phyloP scores from a whole-genome alignment of 306 rosid genomes.

The Gastrolobium bilobum region DNA sequence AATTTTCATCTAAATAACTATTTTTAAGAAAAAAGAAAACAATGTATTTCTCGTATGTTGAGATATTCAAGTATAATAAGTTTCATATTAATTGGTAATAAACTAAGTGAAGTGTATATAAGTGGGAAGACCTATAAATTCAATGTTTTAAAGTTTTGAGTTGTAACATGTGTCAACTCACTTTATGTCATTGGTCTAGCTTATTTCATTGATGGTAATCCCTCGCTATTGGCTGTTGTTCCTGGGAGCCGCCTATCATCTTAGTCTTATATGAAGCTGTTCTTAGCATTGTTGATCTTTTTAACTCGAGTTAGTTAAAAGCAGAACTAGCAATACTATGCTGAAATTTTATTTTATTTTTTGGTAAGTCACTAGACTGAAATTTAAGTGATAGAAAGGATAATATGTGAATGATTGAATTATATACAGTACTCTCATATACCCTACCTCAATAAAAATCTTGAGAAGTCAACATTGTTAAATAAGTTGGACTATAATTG shows the following conservation, averaged over 20 bases:
- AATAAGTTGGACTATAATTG: not conserved
- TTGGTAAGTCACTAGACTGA: not conserved
- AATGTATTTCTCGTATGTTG: too few species aligned
- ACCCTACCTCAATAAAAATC: not conserved
- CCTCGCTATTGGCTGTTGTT: too few species aligned
- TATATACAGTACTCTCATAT: not conserved
- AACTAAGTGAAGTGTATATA: too few species aligned
- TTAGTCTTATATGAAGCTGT: not conserved
- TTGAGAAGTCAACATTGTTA: constrained; percentile 1
- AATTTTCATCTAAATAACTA: not conserved
- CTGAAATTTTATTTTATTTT: not conserved
- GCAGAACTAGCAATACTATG: not conserved
- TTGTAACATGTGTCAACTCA: too few species aligned
- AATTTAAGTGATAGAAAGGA: constrained; percentile 1
- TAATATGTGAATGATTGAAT: constrained; percentile 13
- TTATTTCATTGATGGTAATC: too few species aligned
- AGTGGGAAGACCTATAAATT: too few species aligned
- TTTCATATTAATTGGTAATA: too few species aligned
- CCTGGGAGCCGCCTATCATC: too few species aligned
- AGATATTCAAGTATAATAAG: too few species aligned
- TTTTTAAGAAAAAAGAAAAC: not conserved
- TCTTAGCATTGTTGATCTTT: not conserved
- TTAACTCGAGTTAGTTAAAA: constrained; percentile 24
- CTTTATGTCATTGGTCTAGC: too few species aligned
- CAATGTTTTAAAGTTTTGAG: too few species aligned